Percentiles rank a stretch among this genome's conserved stretches.
phyloP scores from a whole-genome alignment of 495 filamentous ascomycete species.

The Lepidopterella palustris region DNA sequence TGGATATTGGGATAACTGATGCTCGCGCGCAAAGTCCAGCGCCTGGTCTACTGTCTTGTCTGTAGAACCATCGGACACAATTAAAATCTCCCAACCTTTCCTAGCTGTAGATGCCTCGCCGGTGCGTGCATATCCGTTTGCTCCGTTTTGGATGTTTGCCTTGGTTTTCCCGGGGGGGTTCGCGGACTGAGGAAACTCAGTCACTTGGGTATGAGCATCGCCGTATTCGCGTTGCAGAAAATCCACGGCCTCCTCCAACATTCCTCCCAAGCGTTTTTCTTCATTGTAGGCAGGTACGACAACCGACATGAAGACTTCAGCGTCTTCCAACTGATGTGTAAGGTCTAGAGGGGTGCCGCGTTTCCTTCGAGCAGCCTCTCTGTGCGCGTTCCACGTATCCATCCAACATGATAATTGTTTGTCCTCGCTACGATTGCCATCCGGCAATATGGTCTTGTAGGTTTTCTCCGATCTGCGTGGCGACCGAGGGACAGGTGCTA shows the following conservation, averaged over 20 bases:
- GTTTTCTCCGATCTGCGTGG: conserved; percentile 73
- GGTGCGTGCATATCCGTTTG: conserved; percentile 15
- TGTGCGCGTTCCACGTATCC: conserved; percentile 56
- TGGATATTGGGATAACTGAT: conserved; percentile 40
- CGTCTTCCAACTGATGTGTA: conserved; percentile 37
- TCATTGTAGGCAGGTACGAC: conserved; percentile 97
- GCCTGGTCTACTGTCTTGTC: conserved; percentile 77
- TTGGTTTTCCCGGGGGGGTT: conserved; percentile 4
- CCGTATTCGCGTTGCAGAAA: conserved; percentile 75
- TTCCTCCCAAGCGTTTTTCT: conserved; percentile 67
- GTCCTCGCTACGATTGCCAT: conserved; percentile 52
- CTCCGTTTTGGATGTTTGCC: not conserved
- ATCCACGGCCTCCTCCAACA: conserved; percentile 84
- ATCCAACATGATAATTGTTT: conserved; percentile 77
- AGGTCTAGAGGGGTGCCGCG: conserved; percentile 36
- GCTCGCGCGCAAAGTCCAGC: conserved; percentile 62
- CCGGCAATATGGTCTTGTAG: conserved; percentile 67
- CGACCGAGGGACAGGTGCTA: conserved; percentile 74
- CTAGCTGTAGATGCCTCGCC: not conserved
- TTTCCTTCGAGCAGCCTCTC: conserved; percentile 39
- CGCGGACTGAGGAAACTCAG: not conserved
- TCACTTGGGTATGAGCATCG: conserved; percentile 32
- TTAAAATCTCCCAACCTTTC: conserved; percentile 86
- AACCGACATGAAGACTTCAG: conserved; percentile 69
- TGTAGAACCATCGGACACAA: conserved; percentile 87